These are phyloP conservation scores for Blastobotrys niveus DNA, from an alignment of 1,139 yeast genomes.

Conservation along the genomic window DNA sequence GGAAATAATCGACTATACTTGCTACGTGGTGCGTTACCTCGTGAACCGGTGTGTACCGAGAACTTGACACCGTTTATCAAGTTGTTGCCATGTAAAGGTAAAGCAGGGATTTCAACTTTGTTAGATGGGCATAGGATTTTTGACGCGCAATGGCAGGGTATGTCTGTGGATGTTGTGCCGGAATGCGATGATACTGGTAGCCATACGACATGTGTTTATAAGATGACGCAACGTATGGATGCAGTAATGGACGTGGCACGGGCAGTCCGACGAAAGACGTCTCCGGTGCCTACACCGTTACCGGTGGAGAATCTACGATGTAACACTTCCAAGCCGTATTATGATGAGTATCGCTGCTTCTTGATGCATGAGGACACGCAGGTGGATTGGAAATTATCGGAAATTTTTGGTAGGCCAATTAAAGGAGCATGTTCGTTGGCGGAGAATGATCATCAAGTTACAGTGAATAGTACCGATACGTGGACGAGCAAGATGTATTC, in stretches of 20 bases:
- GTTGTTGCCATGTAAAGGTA: conserved; percentile 86
- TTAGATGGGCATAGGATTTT: conserved; percentile 94
- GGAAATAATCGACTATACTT: conserved; percentile 40
- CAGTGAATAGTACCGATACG: conserved; percentile 28
- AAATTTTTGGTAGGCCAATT: conserved; percentile 64
- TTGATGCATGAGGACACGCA: conserved; percentile 57
- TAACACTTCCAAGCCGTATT: conserved; percentile 51
- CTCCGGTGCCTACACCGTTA: conserved; percentile 76
- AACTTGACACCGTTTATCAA: conserved; percentile 91
- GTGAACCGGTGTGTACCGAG: conserved; percentile 96
- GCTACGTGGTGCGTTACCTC: conserved; percentile 82
- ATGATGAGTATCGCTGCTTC: conserved; percentile 67
- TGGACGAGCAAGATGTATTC: conserved; percentile 24
- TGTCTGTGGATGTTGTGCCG: conserved; percentile 80
- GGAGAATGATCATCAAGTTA: conserved; percentile 24
- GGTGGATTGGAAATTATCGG: conserved; percentile 49
- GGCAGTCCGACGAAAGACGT: conserved; percentile 53
- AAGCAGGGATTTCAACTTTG: conserved; percentile 79
- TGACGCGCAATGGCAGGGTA: conserved; percentile 90
- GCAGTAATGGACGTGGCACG: conserved; percentile 69
- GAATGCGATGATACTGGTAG: conserved; percentile 28
- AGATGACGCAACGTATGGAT: conserved; percentile 66
- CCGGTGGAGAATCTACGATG: conserved; percentile 66
- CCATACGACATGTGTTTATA: conserved; percentile 48
- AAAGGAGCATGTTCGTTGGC: conserved; percentile 57